Evolutionary conservation across 2,329 filamentous ascomycete genomes (phyloP).

Genomic region (Thermothelomyces thermophilus): DNA sequence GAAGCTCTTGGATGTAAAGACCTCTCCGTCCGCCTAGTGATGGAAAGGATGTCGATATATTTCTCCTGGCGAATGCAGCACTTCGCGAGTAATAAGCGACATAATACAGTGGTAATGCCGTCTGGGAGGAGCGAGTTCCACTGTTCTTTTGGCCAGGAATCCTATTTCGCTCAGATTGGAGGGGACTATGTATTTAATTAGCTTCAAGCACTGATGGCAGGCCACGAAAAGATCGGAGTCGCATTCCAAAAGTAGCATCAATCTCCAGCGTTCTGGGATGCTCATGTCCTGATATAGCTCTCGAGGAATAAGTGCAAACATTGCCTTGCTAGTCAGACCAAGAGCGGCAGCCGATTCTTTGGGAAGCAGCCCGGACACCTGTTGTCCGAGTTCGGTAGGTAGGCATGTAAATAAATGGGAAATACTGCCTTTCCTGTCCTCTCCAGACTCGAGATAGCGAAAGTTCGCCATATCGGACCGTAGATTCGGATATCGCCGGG

Average conservation of each 20-base stretch:
- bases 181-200: background rate
- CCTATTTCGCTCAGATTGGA: background rate
- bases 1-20: background rate
- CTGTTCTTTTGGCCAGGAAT: background rate
- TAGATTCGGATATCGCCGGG: background rate
- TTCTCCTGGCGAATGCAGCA: background rate
- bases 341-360: slow-evolving; percentile 2
- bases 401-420: background rate
- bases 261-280: background rate
- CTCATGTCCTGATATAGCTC: background rate
- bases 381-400: background rate
- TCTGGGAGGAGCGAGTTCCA: background rate
- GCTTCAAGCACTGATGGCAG: slow-evolving; percentile 4
- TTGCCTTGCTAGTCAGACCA: background rate
- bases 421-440: background rate
- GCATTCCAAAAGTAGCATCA: slow-evolving; percentile 3
- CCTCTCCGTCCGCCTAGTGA: background rate
- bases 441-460: background rate
- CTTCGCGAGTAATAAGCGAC: slow-evolving; percentile 3
- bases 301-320: background rate
- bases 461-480: background rate
- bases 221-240: slow-evolving; percentile 1
- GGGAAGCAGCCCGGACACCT: background rate
- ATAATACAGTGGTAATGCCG: background rate
- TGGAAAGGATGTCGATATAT: background rate